Base-by-base conservation (phyloP, 2,329 filamentous ascomycete species). In the Graphium sp. region DNA sequence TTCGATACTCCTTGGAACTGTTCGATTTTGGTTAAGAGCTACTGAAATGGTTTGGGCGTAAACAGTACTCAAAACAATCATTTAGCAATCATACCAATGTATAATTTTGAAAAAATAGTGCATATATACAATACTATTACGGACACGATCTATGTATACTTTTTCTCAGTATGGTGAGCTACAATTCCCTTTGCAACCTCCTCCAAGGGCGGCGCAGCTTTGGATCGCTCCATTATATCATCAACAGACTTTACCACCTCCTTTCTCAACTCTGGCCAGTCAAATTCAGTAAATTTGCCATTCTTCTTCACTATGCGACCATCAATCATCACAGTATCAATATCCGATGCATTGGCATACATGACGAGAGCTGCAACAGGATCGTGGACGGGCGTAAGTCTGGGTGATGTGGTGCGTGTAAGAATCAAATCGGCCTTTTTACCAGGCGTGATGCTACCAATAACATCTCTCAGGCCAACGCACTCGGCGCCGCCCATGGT, bases 351-450 rank as follows among this genome's bases (percentile, higher is more conserved):
- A 15, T 32, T 32, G 4, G 29, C 25, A 25, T 34, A 25, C 7
- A 34, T 24, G 8, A 34, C 23, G 10, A 34, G 13, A 4, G 32
- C 32, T 13, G 29, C 29, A 3, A 34, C 23, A 6, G 32, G 28
- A 20, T 34, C 24, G 24, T 26, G 24, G n/a, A 26, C 24, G n/a
- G 24, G 24, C 24, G 24, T 26, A 16, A 26, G 24, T 11, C 24
- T 13, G 8, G 24, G 24, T 6, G 24, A 26, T 16, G 24, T 26
- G 8, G 24, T 26, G 14, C 6, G 7, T 6, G 24, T 26, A 11
- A 66, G 44, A 3, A 61, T 45, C 1, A 68, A 33, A 40, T 66
- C 62, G 2, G 62, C 62, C 19, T 45, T 42, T 34, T 55, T 56
- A 1, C 60, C 59, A 9, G 51, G 53, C n/a, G 42, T 43, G 22